These are phyloP conservation scores for Zygosaccharomyces rouxii DNA, from an alignment of 805 yeast species.

Conservation along the genomic window DNA sequence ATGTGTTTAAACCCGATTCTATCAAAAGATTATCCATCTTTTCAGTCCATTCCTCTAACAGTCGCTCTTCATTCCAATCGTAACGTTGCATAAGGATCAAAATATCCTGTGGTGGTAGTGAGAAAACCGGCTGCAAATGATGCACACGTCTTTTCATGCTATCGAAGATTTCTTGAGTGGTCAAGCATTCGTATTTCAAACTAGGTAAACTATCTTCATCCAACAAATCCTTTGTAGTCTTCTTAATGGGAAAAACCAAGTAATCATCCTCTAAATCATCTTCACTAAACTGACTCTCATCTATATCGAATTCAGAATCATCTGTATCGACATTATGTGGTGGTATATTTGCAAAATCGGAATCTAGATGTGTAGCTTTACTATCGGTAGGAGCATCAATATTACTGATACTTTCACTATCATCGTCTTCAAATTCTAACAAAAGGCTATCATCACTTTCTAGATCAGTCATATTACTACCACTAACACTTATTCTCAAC, in stretches of 20 bases:
- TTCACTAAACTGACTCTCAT: conserved; percentile 23
- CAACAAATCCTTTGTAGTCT: conserved; percentile 10
- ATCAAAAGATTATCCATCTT: conserved; percentile 36
- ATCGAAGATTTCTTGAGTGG: conserved; percentile 34
- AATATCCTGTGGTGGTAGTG: conserved; percentile 33
- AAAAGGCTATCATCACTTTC: conserved; percentile 11
- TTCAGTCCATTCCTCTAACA: conserved; percentile 53
- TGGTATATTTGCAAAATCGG: conserved; percentile 2
- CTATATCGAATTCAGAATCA: conserved; percentile 26
- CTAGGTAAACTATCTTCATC: conserved; percentile 24
- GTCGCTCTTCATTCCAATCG: conserved; percentile 56
- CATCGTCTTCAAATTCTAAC: conserved; percentile 9
- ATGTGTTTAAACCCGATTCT: conserved; percentile 34
- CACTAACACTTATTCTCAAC: background rate
- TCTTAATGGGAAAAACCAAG: conserved; percentile 13
- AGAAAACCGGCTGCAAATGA: conserved; percentile 29
- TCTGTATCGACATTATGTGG: conserved; percentile 9
- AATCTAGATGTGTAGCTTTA: conserved; percentile 10
- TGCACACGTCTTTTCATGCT: conserved; percentile 28
- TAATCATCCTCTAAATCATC: conserved; percentile 25
- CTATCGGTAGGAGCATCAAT: conserved; percentile 7
- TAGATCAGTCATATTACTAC: conserved; percentile 4
- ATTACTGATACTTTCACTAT: conserved; percentile 1
- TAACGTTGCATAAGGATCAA: conserved; percentile 44
- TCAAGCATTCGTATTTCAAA: conserved; percentile 31